Base-by-base conservation (phyloP, 352 stramenopile species). In the Phytophthora aleatoria region DNA sequence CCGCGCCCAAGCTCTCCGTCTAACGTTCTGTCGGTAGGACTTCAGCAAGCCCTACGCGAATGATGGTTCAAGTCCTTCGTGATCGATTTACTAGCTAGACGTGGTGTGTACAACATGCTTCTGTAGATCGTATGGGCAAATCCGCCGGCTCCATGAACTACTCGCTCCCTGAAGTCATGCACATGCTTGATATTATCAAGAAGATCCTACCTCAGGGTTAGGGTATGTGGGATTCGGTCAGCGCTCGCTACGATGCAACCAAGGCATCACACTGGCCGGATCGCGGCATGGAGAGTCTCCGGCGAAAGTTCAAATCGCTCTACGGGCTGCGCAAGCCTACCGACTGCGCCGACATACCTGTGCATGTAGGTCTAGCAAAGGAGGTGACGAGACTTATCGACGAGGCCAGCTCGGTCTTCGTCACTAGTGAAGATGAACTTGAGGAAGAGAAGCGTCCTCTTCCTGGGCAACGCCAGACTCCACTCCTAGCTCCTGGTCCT, bases 181-280 rank as follows among this genome's bases (percentile, higher is more conserved):
- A 45, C 16, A 55, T 55, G 49, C 16, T 44, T 0, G 35, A 31
- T 8, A 57, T 47, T 8, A 35, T 47, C 11, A 36, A 57, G 35
- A 13, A 11, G 2, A 11, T 38, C 15, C 15, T 57, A 3, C 50
- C 50, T 2, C 50, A 38, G 24, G 33, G 24, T 3, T 36, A 36
- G 8, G 12, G 38, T 5, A 45, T 47, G 12, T 57, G 50, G 50
- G 35, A 57, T 4, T 28, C 50, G 4, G 50, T 57, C 3, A 20
- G 12, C 11, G 35, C 35, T 3, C 35, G 20, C 2, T 48, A 47
- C 35, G 16, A 57, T 9, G 33, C 33, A 5, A 47, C 35, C 1
- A 6, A 8, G 4, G 26, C 7, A 5, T 3, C 5, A 3, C 33
- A 36, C 2, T 57, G 33, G 13, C 12, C 20, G 5, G 52, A 59